phyloP scores from a whole-genome alignment of 2,329 filamentous ascomycete species.

The Macroventuria anomochaeta region DNA sequence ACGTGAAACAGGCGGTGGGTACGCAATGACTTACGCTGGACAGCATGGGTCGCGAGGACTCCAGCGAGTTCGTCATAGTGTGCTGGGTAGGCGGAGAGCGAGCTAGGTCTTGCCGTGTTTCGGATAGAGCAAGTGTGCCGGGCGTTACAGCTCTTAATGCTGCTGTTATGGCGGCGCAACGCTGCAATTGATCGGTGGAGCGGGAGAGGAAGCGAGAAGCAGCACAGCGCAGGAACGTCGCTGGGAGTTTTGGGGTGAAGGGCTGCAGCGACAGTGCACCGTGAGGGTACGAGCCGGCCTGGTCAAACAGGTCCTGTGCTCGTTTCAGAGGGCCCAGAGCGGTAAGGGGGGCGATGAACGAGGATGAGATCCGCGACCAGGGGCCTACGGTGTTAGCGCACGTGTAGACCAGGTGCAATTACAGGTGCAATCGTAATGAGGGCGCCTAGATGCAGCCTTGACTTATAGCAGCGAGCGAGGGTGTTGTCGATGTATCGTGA shows the following conservation, averaged over 20 bases:
- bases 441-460: not conserved
- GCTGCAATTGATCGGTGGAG: conserved; percentile 7
- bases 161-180: conserved; percentile 1
- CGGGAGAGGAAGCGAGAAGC: conserved; percentile 4
- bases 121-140: conserved; percentile 6
- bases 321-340: conserved; percentile 33
- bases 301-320: conserved; percentile 25
- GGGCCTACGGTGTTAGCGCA: conserved; percentile 18
- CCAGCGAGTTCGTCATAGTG: conserved; percentile 49
- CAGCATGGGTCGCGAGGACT: conserved; percentile 51
- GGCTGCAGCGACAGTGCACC: conserved; percentile 14
- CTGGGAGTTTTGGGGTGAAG: conserved; percentile 5
- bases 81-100: conserved; percentile 8
- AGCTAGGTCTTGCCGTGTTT: conserved; percentile 14
- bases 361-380: conserved; percentile 25
- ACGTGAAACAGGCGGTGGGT: conserved; percentile 40
- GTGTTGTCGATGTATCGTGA: not conserved
- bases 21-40: conserved; percentile 47
- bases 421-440: not conserved
- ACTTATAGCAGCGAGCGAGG: conserved; percentile 1
- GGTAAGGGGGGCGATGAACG: conserved; percentile 32
- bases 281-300: conserved; percentile 10
- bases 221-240: not conserved
- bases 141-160: not conserved
- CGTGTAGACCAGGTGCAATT: conserved; percentile 6